Percentiles rank a stretch among this genome's conserved stretches.
phyloP scores from a whole-genome alignment of 139 green algal genomes.

The Pleodorina starrii region DNA sequence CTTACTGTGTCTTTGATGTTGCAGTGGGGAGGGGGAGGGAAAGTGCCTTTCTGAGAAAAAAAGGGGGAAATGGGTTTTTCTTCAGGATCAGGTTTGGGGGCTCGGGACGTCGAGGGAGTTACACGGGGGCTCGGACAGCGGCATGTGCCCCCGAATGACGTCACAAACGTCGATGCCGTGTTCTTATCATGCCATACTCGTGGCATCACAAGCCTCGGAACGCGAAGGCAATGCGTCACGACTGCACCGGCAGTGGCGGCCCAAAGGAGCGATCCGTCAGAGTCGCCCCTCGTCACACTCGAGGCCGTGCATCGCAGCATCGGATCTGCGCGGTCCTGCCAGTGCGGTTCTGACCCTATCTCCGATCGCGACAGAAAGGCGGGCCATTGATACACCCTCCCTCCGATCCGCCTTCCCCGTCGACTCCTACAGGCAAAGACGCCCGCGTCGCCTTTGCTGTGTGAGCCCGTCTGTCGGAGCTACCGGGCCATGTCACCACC shows the following conservation, averaged over 20 bases:
- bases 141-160: too few relatives aligned
- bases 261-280: background rate
- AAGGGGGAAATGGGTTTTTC: too few relatives aligned
- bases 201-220: too few relatives aligned
- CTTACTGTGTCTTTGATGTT: too few relatives aligned
- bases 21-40: background rate
- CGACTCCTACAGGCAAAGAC: background rate
- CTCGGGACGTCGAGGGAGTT: background rate
- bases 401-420: background rate
- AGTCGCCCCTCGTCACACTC: background rate
- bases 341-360: background rate
- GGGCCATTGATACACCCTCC: background rate
- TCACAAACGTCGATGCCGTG: too few relatives aligned
- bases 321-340: background rate
- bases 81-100: background rate
- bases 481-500: background rate
- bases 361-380: background rate
- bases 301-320: background rate
- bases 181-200: too few relatives aligned
- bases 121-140: too few relatives aligned
- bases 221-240: too few relatives aligned
- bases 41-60: too few relatives aligned
- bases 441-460: background rate
- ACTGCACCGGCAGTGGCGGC: too few relatives aligned
- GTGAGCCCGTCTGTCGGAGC: background rate